Conservation (phyloP, 192 early-diverging fungal genomes). For the Backusella mclennaniae region DNA sequence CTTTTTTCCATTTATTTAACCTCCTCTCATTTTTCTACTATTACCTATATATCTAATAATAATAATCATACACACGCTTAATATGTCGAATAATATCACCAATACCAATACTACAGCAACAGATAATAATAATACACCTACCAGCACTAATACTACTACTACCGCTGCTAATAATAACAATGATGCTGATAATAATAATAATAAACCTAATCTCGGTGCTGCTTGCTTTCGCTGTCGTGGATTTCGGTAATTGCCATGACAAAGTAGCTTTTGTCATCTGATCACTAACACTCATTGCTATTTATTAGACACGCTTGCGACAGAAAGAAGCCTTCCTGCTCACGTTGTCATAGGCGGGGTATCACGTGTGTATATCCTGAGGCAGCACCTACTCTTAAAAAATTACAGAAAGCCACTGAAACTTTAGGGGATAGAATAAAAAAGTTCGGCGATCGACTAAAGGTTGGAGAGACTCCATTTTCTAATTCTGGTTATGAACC, state of each 20-base stretch:
- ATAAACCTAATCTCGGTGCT: slow-evolving; percentile 9
- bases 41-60: neutral
- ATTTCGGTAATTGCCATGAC: slow-evolving; percentile 26
- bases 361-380: slow-evolving; percentile 36
- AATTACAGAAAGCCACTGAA: slow-evolving; percentile 35
- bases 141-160: neutral
- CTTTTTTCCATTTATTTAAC: neutral
- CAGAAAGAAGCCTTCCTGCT: slow-evolving; percentile 30
- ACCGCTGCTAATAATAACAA: neutral
- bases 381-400: slow-evolving; percentile 38
- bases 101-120: neutral
- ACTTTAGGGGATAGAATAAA: slow-evolving; percentile 31
- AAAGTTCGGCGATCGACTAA: slow-evolving; percentile 29
- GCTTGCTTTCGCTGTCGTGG: slow-evolving; percentile 40
- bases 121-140: neutral
- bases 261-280: neutral
- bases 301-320: slow-evolving; percentile 36
- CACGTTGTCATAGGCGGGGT: slow-evolving; percentile 32
- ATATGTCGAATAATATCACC: neutral
- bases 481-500: neutral
- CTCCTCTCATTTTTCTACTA: slow-evolving; percentile 4
- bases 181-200: neutral
- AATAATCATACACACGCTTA: neutral
- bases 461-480: slow-evolving; percentile 9
- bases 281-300: neutral